Evolutionary conservation across 2,329 filamentous ascomycete genomes (phyloP), one percentile per base, ranked within the genome.

Genomic region (Calonectria pseudoturangicola): DNA sequence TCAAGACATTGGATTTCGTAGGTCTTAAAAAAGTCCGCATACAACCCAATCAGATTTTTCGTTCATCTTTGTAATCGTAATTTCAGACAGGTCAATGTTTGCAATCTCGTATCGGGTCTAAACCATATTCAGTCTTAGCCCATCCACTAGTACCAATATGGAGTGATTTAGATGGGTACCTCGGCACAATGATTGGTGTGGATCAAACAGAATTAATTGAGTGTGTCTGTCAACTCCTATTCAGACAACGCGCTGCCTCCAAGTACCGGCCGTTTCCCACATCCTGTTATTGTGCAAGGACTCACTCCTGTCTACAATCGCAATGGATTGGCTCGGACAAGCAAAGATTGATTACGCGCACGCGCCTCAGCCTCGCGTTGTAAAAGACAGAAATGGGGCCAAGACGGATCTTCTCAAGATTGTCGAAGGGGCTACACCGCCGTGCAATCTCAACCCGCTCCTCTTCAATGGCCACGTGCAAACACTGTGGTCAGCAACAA

Each of bases 401-500:
- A 82, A 88, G 62, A 93, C 92, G 0, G 91, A 93, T 73, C 86
- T 98, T 16, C 86, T 93, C 27, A 89, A 92, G 74, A 84, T 98
- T 68, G 92, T 91, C 84, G 90, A 93, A 81, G 87, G 92, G 72
- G 88, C 91, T n/a, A 95, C 94, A 15, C 96, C 97, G 47, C 89
- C 93, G 74, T 99, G 96, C 85, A 89, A 92, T 60, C 89, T 98
- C 39, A 98, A 98, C 84, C 97, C 97, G 0, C 86, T 98, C 27
- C 91, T 99, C 27, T 98, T 98, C 90, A 98, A 98, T 79, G 96
- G 97, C 50, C 95, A 98, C 82, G 82, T 98, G 18, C 96, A 98
- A 85, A 98, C 96, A 1, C 91, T 93, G 82, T 98, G 93, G 92
- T 98, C 96, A 3, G 91, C 91, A 3, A 85, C 94, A 25, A 94